Base-by-base conservation (phyloP, 441 rosid genomes). In the Gossypium trilobum region DNA sequence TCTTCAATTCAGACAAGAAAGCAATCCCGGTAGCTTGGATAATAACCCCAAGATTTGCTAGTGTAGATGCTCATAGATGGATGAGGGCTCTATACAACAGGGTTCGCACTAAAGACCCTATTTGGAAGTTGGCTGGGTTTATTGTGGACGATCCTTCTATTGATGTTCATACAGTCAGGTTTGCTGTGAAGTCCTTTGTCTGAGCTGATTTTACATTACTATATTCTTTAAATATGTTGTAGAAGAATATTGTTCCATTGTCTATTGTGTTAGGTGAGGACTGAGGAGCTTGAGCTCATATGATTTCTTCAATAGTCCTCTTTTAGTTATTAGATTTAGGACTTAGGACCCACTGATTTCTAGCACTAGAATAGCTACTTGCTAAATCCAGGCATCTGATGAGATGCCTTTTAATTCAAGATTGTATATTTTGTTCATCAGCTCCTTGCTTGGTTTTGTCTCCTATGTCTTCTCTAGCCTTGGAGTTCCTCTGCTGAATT, bases 11-110 rank as follows among this genome's bases (percentile, higher is more conserved):
- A 1, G 96, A 90, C 74, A 93, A 89, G 79, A 93, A 90, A 82
- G 95, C 92, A 78, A 88, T 93, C 81, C 98, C 97, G 31, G 95
- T 93, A 48, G 97, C 98, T 75, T 93, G 98, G 96, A 82, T 93
- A 63, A 86, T 91, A 77, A 83, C 89, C 66, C 95, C 95, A 0
- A 83, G 85, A 68, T 81, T 84, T 86, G 82, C 86, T 17, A 78
- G 77, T 80, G 77, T 77, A 19, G 91, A 87, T 80, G 68, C 89
- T 10, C 82, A 87, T 80, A 85, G 82, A 80, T 91, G 97, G 97
- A 91, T 91, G 96, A 87, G 96, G 75, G 93, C 95, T 36, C 86
- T 91, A 73, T 90, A 87, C 77, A 93, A 91, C 75, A 87, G 97
- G 79, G 93, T 93, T 79, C 83, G 74, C 58, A 78, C 87, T 29